These are phyloP conservation scores for Diophrys appendiculata DNA, from an alignment of 73 alveolate genomes.

Conservation along the genomic window DNA sequence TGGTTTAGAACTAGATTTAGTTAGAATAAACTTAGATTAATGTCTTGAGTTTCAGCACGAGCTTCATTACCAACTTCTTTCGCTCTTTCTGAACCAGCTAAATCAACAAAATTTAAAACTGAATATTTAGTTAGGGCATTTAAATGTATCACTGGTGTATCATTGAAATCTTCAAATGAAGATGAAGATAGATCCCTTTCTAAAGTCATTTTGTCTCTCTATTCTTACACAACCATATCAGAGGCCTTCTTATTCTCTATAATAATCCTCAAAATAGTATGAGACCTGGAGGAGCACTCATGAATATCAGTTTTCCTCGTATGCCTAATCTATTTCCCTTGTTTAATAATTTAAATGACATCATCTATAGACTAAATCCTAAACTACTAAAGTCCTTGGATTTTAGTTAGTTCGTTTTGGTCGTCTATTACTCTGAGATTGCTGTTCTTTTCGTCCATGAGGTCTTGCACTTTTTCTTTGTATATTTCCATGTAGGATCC, in stretches of 20 bases:
- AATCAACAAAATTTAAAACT: conserved; percentile 82
- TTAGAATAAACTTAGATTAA: conserved; percentile 80
- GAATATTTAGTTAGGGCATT: too few species aligned
- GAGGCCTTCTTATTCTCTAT: too few species aligned
- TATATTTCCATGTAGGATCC: conserved; percentile 92
- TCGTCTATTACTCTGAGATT: conserved; percentile 70
- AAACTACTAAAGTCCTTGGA: conserved; percentile 33
- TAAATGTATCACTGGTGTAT: too few species aligned
- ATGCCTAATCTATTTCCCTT: conserved; percentile 92
- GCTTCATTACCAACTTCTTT: conserved; percentile 74
- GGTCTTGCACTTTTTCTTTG: conserved; percentile 93
- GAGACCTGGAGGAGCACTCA: conserved; percentile 92
- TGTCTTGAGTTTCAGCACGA: conserved; percentile 85
- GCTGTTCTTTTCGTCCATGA: conserved; percentile 67
- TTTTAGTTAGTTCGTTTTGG: conserved; percentile 21
- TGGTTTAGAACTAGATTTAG: conserved; percentile 82
- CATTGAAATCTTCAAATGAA: too few species aligned
- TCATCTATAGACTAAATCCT: conserved; percentile 52
- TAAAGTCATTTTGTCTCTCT: too few species aligned
- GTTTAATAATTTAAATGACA: conserved; percentile 74
- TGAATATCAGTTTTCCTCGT: conserved; percentile 89
- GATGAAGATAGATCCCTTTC: too few species aligned
- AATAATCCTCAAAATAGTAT: conserved; percentile 84
- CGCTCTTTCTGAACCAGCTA: conserved; percentile 97
- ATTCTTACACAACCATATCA: too few species aligned